Base-by-base conservation (phyloP, 2,329 filamentous ascomycete genomes). In the Metarhizium anisopliae region DNA sequence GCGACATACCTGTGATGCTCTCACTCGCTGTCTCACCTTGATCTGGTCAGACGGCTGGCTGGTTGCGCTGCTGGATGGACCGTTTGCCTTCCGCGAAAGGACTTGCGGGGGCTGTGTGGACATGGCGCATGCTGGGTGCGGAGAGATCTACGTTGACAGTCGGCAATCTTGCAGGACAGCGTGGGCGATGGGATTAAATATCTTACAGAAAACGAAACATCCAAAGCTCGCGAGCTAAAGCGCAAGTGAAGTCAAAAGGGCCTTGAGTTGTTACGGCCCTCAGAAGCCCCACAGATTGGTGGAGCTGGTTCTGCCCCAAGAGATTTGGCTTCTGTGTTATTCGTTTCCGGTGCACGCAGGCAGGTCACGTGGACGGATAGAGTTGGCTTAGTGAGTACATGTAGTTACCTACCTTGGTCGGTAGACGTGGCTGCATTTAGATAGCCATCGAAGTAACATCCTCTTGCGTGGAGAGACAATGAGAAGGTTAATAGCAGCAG, bases 71-170 rank as follows among this genome's bases (percentile, higher is more conserved):
- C 63, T 61, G 56, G 62, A 57, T 54, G 62, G 57, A 57, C 68
- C 70, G 57, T 71, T 70, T 57, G 68, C 59, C 67, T 65, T 68
- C 58, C 69, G 68, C 59, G 68, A 63, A 60, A 70, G 62, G 61
- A 70, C 63, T 63, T 72, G 67, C 42, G 70, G 68, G 58, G 67
- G 59, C 58, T 65, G 63, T 55, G 65, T 60, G 60, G 70, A 69
- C 70, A 72, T 72, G 61, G 65, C 63, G 68, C 70, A 69, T 70
- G 59, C 53, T 47, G 56, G 29, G 45, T 43, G 45, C 25, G 6
- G 7, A 29, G 25, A 6, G 10, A 30, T 49, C 45, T n/a, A 49
- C 45, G 45, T 30, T 16, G 45, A 6, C 7, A 16, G 45, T n/a
- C 45, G 45, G 25, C 20, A 14, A n/a, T 47, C 47, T 8, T 51